phyloP scores from a whole-genome alignment of 495 filamentous ascomycete species.

The Penicillium subrubescens region DNA sequence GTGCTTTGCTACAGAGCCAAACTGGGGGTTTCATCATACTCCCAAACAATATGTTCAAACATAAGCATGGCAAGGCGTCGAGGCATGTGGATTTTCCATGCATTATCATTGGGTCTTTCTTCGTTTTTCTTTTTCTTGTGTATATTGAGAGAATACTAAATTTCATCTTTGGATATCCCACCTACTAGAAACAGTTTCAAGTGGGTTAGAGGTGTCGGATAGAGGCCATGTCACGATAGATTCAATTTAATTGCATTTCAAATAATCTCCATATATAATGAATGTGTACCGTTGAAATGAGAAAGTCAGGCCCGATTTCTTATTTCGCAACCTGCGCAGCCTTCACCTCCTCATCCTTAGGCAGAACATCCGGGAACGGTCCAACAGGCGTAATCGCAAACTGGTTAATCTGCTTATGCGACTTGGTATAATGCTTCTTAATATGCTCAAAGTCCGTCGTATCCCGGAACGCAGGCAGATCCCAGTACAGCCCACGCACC shows the following conservation, averaged over 20 bases:
- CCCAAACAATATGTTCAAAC: constrained; percentile 15
- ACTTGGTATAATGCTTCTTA: constrained; percentile 72
- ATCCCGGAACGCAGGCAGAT: constrained; percentile 58
- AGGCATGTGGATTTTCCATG: constrained; percentile 20
- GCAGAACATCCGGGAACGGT: constrained; percentile 62
- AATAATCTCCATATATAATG: neutral
- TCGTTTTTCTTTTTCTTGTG: constrained; percentile 13
- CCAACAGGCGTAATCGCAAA: constrained; percentile 66
- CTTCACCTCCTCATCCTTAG: constrained; percentile 60
- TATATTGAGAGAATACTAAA: constrained; percentile 19
- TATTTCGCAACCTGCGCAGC: constrained; percentile 46
- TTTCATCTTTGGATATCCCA: neutral
- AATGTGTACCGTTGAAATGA: neutral
- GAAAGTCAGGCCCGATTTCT: neutral
- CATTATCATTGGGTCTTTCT: constrained; percentile 15
- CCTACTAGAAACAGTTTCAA: neutral
- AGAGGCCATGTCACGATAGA: constrained; percentile 1
- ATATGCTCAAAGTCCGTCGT: constrained; percentile 73
- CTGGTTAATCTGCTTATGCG: constrained; percentile 69
- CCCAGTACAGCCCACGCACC: constrained; percentile 71
- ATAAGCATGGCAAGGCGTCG: constrained; percentile 45
- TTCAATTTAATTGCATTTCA: constrained; percentile 1
- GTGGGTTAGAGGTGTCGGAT: neutral
- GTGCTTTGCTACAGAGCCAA: neutral
- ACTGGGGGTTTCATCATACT: constrained; percentile 6